Evolutionary conservation across 768 basidiomycete genomes (phyloP), one percentile per base, ranked within the genome.

Genomic region (Psilocybe cubensis): DNA sequence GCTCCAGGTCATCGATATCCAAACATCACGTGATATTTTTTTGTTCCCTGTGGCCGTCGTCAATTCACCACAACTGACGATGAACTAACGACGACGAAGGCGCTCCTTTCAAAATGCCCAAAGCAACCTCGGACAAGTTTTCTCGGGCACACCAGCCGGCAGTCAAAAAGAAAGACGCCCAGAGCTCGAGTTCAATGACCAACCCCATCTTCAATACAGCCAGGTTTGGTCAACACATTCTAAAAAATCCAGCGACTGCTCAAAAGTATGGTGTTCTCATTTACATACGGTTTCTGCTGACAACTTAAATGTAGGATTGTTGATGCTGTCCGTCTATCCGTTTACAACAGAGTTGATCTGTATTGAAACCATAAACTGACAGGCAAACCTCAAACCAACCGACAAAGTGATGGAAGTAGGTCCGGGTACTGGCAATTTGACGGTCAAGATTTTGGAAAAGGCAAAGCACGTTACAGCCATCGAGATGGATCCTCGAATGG

Each of bases 401-500:
- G 96, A 98, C 73, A 91, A 92, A 66, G 95, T 98, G 29, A 86
- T 99, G 48, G 96, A 98, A 76, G 94, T 98, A 46, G 96, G 96
- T 67, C 96, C 96, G 11, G 96, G 96, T 74, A 98, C 96, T 7
- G 96, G 97, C 62, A 98, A 99, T 71, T 73, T 98, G 67, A 98
- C 97, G 0, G 89, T 97, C 18, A 82, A 91, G 66, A 99, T 98
- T 56, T 76, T 99, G 23, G 93, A 96, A 67, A 90, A 94, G 72
- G 91, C 92, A 53, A 94, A 95, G 70, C 89, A 91, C 75, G 90
- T 93, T 24, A 93, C 92, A 0, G 96, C 96, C 1, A 87, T 98
- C 21, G 97, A 99, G 75, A 93, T 94, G 90, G 97, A 98, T 70
- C 97, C 97, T 62, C 87, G 97, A 14, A 98, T 98, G 96, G 96